Percentiles rank a stretch among this genome's conserved stretches.
Evolutionary conservation across 2,329 filamentous ascomycete genomes (phyloP).

Genomic region (Verticillium zaregamsianum): DNA sequence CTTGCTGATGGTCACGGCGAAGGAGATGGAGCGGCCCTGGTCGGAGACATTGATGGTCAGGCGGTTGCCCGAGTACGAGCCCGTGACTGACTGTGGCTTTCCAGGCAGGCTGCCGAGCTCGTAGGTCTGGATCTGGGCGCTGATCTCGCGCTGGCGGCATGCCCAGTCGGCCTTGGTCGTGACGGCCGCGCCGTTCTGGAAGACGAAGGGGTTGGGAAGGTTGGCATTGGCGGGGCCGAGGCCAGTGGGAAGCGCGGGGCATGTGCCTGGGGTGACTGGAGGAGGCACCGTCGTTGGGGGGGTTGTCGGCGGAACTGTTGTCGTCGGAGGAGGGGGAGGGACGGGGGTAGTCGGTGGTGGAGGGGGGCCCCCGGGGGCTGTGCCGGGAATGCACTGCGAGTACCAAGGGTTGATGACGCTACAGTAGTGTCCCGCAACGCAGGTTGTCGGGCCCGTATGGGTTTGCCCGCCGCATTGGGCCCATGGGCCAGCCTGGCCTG

Average conservation of each 20-base stretch:
- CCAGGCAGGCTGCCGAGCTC: slow-evolving; percentile 31
- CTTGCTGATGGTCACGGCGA: slow-evolving; percentile 22
- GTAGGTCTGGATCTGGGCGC: slow-evolving; percentile 28
- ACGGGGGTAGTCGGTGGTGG: not conserved
- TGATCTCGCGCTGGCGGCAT: slow-evolving; percentile 37
- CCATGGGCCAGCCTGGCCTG: slow-evolving; percentile 17
- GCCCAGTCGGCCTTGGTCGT: slow-evolving; percentile 31
- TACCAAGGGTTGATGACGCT: slow-evolving; percentile 33
- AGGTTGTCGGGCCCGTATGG: slow-evolving; percentile 32
- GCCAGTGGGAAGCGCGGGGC: slow-evolving; percentile 7
- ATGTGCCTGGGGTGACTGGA: slow-evolving; percentile 2
- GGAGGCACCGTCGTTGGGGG: not conserved
- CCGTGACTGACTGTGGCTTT: slow-evolving; percentile 27
- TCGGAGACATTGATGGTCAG: slow-evolving; percentile 30
- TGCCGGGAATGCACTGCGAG: slow-evolving; percentile 30
- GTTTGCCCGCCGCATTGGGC: slow-evolving; percentile 37
- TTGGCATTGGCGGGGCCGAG: slow-evolving; percentile 7
- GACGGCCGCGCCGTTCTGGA: slow-evolving; percentile 29
- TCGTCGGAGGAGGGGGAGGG: not conserved
- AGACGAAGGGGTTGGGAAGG: slow-evolving; percentile 32
- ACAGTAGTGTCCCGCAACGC: slow-evolving; percentile 37
- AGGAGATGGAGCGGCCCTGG: slow-evolving; percentile 25
- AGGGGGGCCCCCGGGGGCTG: not conserved
- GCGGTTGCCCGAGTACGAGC: slow-evolving; percentile 25
- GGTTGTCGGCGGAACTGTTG: not conserved